Percentiles rank a stretch among this genome's conserved stretches.
Conservation (phyloP, 257 asterid genomes). For the Solanum sitiens region DNA sequence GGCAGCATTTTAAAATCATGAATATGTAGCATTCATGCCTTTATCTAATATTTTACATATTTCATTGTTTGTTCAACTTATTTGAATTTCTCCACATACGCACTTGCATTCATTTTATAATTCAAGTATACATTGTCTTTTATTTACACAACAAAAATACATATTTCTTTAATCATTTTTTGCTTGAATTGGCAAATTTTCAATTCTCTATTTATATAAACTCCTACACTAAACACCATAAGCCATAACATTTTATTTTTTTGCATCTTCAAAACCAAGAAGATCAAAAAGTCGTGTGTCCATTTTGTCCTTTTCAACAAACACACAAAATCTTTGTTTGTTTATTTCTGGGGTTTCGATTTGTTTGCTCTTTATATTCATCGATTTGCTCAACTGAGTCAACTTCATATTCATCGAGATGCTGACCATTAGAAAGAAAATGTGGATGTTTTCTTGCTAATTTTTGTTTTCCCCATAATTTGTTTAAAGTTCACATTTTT, state of each 20-base stretch:
- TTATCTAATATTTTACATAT: background rate
- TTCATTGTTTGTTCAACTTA: background rate
- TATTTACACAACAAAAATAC: background rate
- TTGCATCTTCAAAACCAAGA: background rate
- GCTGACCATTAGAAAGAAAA: conserved; percentile 38
- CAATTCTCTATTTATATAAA: background rate
- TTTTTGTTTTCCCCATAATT: conserved; percentile 6
- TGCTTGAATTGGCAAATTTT: background rate
- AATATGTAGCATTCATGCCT: background rate
- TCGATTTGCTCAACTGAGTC: conserved; percentile 16
- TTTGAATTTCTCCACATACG: background rate
- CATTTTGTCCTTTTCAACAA: background rate
- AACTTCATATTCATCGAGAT: conserved; percentile 29
- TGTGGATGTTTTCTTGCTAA: conserved; percentile 33
- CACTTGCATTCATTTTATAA: background rate
- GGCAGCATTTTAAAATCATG: background rate
- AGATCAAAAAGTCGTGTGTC: background rate
- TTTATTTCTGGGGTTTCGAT: conserved; percentile 3
- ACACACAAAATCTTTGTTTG: background rate
- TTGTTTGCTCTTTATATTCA: background rate
- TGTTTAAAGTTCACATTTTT: background rate
- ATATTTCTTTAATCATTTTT: background rate
- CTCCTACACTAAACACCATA: background rate
- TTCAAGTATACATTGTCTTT: background rate
- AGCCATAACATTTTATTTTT: background rate